A percentile compares a stretch with the other conserved stretches of the same genome.
Conservation (phyloP, 768 basidiomycete genomes). For the Boletellus emodensis region DNA sequence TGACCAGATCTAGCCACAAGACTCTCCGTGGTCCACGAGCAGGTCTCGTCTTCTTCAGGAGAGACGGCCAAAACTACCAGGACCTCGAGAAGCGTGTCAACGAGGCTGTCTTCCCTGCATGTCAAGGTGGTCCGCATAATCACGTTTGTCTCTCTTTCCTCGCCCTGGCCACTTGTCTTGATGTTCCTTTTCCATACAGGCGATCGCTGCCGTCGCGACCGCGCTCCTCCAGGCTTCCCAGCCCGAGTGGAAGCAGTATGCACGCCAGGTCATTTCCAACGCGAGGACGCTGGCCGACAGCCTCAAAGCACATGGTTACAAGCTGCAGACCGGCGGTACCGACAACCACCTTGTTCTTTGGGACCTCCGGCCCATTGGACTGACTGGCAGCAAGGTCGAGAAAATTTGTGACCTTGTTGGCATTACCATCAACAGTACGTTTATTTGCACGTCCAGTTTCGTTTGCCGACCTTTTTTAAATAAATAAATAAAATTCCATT, state of each 20-base stretch:
- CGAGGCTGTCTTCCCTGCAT: constrained; percentile 98
- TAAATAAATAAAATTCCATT: too few species aligned
- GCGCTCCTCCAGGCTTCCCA: constrained; percentile 86
- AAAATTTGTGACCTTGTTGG: constrained; percentile 96
- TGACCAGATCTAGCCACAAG: constrained; percentile 66
- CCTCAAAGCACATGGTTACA: constrained; percentile 81
- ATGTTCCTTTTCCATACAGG: constrained; percentile 41
- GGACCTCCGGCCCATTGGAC: constrained; percentile 91
- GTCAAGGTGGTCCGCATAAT: constrained; percentile 99
- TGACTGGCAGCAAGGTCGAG: constrained; percentile 98
- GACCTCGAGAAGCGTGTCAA: constrained; percentile 98
- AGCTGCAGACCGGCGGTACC: constrained; percentile 93
- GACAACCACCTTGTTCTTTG: constrained; percentile 98
- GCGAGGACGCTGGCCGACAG: constrained; percentile 70
- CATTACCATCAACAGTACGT: constrained; percentile 92
- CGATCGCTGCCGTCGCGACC: constrained; percentile 93
- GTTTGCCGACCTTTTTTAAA: not conserved
- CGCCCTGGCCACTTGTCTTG: not conserved
- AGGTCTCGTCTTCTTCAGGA: constrained; percentile 97
- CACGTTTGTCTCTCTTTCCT: constrained; percentile 52
- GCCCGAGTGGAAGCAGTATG: constrained; percentile 88
- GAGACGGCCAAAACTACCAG: constrained; percentile 71
- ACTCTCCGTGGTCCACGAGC: constrained; percentile 98
- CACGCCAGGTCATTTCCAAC: constrained; percentile 91
- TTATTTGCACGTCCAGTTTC: not conserved